Conservation (phyloP, 2,329 filamentous ascomycete species). For the Calonectria pauciramosa region DNA sequence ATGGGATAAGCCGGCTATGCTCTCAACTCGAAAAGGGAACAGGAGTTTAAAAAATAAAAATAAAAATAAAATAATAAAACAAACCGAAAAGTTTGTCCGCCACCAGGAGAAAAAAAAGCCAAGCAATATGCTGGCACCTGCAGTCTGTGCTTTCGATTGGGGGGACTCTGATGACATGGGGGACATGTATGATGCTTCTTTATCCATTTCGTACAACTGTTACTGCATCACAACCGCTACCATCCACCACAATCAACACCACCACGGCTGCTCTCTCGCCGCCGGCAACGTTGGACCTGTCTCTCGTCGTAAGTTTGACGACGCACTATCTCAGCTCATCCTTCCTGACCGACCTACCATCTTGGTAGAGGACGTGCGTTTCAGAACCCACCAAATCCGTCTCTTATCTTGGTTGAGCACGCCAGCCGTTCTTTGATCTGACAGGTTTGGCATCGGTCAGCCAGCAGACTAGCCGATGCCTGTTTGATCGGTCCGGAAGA, state of each 20-base stretch:
- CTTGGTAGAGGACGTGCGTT: slow-evolving; percentile 22
- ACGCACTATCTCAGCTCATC: slow-evolving; percentile 23
- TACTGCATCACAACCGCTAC: slow-evolving; percentile 19
- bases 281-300: slow-evolving; percentile 17
- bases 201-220: slow-evolving; percentile 27
- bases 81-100: neutral
- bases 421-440: neutral
- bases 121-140: slow-evolving; percentile 1
- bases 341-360: slow-evolving; percentile 22
- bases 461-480: neutral
- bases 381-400: slow-evolving; percentile 17
- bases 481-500: neutral
- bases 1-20: slow-evolving; percentile 12
- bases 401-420: slow-evolving; percentile 22
- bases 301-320: neutral
- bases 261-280: slow-evolving; percentile 15
- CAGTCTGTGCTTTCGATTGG: slow-evolving; percentile 1
- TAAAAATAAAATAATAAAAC: neutral
- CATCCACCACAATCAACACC: slow-evolving; percentile 17
- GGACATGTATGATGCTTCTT: slow-evolving; percentile 21
- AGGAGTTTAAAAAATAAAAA: neutral
- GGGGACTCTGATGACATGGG: slow-evolving; percentile 17
- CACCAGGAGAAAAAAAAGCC: neutral
- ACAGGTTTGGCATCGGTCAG: slow-evolving; percentile 8
- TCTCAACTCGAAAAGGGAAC: slow-evolving; percentile 4